Evolutionary conservation across 345 rosid genomes (phyloP), one percentile per base, ranked within the genome.

Genomic region (Syzygium jambos): DNA sequence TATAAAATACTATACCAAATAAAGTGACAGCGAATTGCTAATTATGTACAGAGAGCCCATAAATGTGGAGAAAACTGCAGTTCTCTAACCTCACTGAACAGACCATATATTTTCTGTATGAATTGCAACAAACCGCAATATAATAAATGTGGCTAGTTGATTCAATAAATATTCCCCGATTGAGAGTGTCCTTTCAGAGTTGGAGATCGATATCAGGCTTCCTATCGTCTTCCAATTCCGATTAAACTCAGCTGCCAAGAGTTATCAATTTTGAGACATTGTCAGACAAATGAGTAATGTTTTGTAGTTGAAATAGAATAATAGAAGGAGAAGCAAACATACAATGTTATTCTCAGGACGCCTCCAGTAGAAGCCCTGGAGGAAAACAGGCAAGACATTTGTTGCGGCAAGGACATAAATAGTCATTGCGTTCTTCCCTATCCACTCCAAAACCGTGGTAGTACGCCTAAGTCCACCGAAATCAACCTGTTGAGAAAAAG

Each of bases 301-400:
- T 68, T 68, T 68, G 25, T 68, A 34, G 80, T 68, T 68, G n/a
- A 51, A 30, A 83, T 54, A 34, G 54, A 17, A 68, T 11, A 38
- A 6, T 34, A 46, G 53, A 23, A 55, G 10, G 27, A 54, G 46
- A n/a, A 52, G 53, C 52, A 52, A 85, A 87, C 92, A 84, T 92
- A 95, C 99, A 83, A 96, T 87, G 92, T 97, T 96, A 87, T 97
- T 97, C 84, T 87, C 78, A 9, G 98, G 95, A 77, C 86, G 88
- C 90, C 87, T 92, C 99, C 96, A 96, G 85, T 96, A 97, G 90
- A 97, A 96, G 41, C 99, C 99, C 80, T 92, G 95, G 73, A 97
- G 86, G 88, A 95, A 51, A 63, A 97, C 83, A 4, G 96, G 96
- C 27, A 94, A 85, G 88, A 97, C 84, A 86, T 96, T 96, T 92